Conservation (phyloP, 1,139 yeast genomes). For the Nakaseomyces bracarensis region DNA sequence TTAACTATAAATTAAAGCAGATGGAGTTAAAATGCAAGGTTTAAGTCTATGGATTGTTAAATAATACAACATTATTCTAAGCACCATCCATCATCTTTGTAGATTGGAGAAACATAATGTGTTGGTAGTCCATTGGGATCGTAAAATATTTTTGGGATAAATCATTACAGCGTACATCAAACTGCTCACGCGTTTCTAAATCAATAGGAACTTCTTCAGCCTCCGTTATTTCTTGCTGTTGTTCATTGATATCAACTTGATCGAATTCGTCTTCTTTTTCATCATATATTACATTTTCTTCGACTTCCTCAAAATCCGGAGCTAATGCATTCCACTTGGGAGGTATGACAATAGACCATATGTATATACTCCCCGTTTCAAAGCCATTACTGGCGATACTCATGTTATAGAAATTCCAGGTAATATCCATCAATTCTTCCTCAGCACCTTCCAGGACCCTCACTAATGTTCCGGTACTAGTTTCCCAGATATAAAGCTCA, state of each 20-base stretch:
- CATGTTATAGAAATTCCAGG: slow-evolving; percentile 75
- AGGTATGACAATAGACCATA: slow-evolving; percentile 78
- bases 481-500: slow-evolving; percentile 90
- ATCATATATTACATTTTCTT: slow-evolving; percentile 80
- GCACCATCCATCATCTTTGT: background rate
- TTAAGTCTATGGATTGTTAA: no score
- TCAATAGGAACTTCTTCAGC: slow-evolving; percentile 69
- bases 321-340: slow-evolving; percentile 97
- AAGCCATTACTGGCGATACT: slow-evolving; percentile 80
- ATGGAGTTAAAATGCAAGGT: background rate
- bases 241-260: slow-evolving; percentile 54
- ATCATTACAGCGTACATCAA: slow-evolving; percentile 56
- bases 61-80: background rate
- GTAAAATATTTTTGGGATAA: slow-evolving; percentile 19
- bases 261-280: slow-evolving; percentile 94
- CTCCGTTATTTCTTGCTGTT: slow-evolving; percentile 50
- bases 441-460: slow-evolving; percentile 94
- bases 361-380: slow-evolving; percentile 73
- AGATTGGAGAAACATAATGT: slow-evolving; percentile 22
- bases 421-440: slow-evolving; percentile 68
- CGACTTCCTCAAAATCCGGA: slow-evolving; percentile 92
- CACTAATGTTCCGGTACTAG: slow-evolving; percentile 75
- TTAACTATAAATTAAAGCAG: background rate
- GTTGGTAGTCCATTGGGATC: slow-evolving; percentile 29
- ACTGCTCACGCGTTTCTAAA: slow-evolving; percentile 50